Base-by-base conservation (phyloP, 768 basidiomycete species). In the Tulasnella calospora region DNA sequence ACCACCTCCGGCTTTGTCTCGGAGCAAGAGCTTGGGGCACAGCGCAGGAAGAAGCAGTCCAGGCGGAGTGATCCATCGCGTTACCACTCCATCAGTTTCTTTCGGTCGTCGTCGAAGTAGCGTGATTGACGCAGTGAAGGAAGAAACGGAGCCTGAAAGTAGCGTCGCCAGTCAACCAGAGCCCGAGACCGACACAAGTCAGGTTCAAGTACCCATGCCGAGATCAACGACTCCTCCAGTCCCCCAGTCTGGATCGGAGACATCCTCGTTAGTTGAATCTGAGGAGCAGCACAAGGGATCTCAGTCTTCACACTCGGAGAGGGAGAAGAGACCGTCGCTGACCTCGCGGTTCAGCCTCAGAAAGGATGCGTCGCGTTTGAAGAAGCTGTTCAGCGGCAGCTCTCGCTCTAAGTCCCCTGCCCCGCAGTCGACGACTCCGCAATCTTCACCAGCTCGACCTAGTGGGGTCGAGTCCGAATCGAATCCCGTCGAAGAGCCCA, bases 91-190 rank as follows among this genome's bases (percentile, higher is more conserved):
- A 30, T 55, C 74, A 10, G n/a, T 47, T 19, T 51, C 74, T 3
- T 51, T 76, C 51, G 55, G 44, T 33, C 74, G 74, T 8, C 74
- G 74, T 8, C 74, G 74, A 57, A 76, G 27, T 21, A 76, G 74
- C 51, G 23, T 76, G 15, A 76, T 74, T 44, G 44, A 46, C 23
- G 51, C 74, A 36, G 74, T 76, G 30, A 76, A 47, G n/a, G 74
- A 76, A 57, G 74, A 76, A 51, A 76, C 51, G 33, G 74, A 76
- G 51, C 47, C 71, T 23, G 71, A 71, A 4, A 71, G 30, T 17
- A 38, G 71, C 36, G 71, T 38, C 27, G 36, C 71, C 4, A 71
- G 41, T 36, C 71, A 44, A 71, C 41, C 71, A 36, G 36, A 44
- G 38, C 33, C 36, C 7, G 71, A 61, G 30, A 13, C 23, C 12